Base-by-base conservation (phyloP, 108 stramenopile genomes). In the Skeletonema marinoi region DNA sequence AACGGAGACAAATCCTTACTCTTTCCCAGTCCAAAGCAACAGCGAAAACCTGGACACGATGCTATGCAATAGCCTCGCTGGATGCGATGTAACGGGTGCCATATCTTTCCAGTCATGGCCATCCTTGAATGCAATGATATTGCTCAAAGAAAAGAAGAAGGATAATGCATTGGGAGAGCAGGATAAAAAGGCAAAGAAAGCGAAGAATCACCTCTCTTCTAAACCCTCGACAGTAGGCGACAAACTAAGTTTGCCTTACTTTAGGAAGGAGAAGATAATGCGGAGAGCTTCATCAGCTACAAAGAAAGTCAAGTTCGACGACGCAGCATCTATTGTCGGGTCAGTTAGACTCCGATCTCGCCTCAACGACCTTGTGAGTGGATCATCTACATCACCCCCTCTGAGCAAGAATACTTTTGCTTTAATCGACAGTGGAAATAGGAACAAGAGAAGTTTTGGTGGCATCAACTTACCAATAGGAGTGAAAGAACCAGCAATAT, bases 401-500 rank as follows among this genome's bases (percentile, higher is more conserved):
- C 30, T 38, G 7, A 69, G 42, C 60, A 17, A 32, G 35, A 68
- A 36, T 6, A n/a, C 10, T 39, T 25, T 36, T 21, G 48, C 31
- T 41, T n/a, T n/a, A n/a, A 13, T 35, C 16, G 48, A 65, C 25
- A 36, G 63, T 65, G 42, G 54, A 25, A 41, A 33, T 30, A 32
- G 32, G 33, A 68, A 60, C 51, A 32, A 56, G 12, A 69, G 69
- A 6, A 66, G 59, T 60, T 63, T 76, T 19, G 32, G 74, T 35
- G 89, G 92, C 29, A 83, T 95, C 17, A 81, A 73, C 4, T 65
- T 92, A 41, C 94, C 92, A 10, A 83, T 92, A 87, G 91, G 89
- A 31, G 91, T 92, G 10, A 91, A 88, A 71, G 67, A 86, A 17
- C 76, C 83, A 30, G 30, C 51, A 35, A 51, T 48, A 36, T 56